Base-by-base conservation (phyloP, 495 filamentous ascomycete genomes). In the Aspergillus funiculosus region DNA sequence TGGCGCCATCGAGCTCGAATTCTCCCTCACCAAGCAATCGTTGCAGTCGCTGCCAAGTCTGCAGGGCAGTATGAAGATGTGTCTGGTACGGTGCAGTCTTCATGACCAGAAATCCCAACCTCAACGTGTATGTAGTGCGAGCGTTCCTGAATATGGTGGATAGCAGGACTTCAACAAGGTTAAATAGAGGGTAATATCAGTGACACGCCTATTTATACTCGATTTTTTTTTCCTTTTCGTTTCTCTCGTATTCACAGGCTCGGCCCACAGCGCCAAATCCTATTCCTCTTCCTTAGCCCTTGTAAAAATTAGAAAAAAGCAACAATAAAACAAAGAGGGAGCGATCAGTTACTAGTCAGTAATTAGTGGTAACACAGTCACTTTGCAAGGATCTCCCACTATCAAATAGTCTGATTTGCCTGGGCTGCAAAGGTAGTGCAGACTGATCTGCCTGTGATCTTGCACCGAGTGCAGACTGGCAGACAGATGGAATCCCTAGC, bases 51-150 rank as follows among this genome's bases (percentile, higher is more conserved):
- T 48, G 24, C 53, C 53, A 56, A 20, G 49, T 39, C 17, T 25
- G 30, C 27, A 48, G 46, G 15, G 48, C 36, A 21, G 47, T 54
- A 31, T 39, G 34, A 45, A 54, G 48, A 43, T 54, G 58, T 34
- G 36, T 50, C 38, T 44, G 56, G 42, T 27, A 48, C 34, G 11
- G 13, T 13, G 34, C 38, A 17, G 52, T 8, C 27, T 21, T 35
- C 22, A 32, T 28, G 3, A 27, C 27, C 4, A 25, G 10, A 6
- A 10, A 38, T 18, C n/a, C 19, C 17, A 3, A 15, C n/a, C 7
- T 31, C 40, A 43, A 20, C 40, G 34, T 43, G 14, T 4, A 9
- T 19, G 13, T 20, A n/a, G 38, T 8, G 10, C 38, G 29, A 7
- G 14, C 14, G 9, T 30, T 30, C 28, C 28, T 30, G n/a, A n/a